Base-by-base conservation (phyloP, 225 moss, liverwort and hornwort genomes). In the Takakia lepidozioides region DNA sequence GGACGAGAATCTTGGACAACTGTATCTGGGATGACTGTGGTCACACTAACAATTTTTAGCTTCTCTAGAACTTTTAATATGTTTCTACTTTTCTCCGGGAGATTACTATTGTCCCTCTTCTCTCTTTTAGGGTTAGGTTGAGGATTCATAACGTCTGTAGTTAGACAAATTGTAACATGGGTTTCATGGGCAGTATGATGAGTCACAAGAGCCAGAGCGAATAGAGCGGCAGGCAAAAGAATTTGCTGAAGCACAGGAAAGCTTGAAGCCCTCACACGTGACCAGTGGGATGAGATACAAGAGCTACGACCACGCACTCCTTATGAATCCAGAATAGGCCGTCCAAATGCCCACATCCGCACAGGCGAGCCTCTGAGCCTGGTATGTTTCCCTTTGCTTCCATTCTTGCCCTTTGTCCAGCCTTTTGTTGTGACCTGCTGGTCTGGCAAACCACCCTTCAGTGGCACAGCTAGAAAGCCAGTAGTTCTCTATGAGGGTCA, bases 241-340 rank as follows among this genome's bases (percentile, higher is more conserved):
- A 55, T 71, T 88, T 44, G 81, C 83, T 15, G 86, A 84, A 62
- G 62, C 60, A 54, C 78, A 86, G 67, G 85, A 64, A 25, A 70
- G 48, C 53, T 30, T 76, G 65, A 69, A 59, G 67, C 88, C 65
- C 26, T 64, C 36, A 74, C 80, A 26, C 48, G 43, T 27, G 88
- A 93, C 5, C 47, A 72, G 43, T 93, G 88, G 88, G 81, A 88
- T 29, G 68, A 88, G 38, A 60, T 88, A 19, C 88, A 88, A 46
- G 88, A 88, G 66, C 65, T 93, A 40, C 81, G 88, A 25, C 93
- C 88, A 0, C 78, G 86, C 8, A 93, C 86, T 24, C 93, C 88
- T 1, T 93, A 88, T 36, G 93, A 93, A 49, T 84, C 93, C 6
- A 69, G 76, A 42, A 79, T 74, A 40, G 66, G 66, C 45, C 88